phyloP scores from a whole-genome alignment of 768 basidiomycete genomes.

The Austroboletus eburneus region DNA sequence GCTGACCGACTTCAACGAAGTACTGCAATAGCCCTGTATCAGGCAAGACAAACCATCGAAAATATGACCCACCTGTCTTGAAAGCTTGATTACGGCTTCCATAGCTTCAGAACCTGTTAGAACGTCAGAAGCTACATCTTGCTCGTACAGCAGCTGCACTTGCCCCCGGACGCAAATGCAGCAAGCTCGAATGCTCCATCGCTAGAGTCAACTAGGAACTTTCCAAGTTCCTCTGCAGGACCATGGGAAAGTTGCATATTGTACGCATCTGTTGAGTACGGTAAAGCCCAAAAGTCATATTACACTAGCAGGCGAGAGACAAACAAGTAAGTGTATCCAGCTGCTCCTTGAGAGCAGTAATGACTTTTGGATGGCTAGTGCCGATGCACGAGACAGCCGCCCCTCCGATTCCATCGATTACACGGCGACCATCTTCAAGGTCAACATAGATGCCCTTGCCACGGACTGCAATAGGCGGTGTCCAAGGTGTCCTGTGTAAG shows the following conservation, averaged over 20 bases:
- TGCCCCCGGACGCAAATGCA: slow-evolving; percentile 76
- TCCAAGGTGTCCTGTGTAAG: slow-evolving; percentile 71
- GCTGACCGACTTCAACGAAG: slow-evolving; percentile 64
- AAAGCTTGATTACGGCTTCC: slow-evolving; percentile 82
- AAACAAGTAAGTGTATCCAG: slow-evolving; percentile 72
- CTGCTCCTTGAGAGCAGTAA: slow-evolving; percentile 74
- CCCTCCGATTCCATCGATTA: slow-evolving; percentile 82
- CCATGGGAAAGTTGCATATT: slow-evolving; percentile 80
- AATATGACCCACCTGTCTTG: slow-evolving; percentile 55
- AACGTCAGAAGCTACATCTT: not conserved
- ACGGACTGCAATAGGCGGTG: slow-evolving; percentile 60
- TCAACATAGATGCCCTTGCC: slow-evolving; percentile 69
- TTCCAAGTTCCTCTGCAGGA: slow-evolving; percentile 78
- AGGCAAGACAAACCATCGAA: not conserved
- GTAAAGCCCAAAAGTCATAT: not conserved
- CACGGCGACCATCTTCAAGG: slow-evolving; percentile 60
- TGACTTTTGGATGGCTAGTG: slow-evolving; percentile 65
- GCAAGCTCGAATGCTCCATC: slow-evolving; percentile 70
- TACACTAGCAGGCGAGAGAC: slow-evolving; percentile 20
- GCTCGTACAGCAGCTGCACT: slow-evolving; percentile 6
- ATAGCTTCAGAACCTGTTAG: slow-evolving; percentile 78
- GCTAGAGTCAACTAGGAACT: slow-evolving; percentile 56
- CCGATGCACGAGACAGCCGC: slow-evolving; percentile 83
- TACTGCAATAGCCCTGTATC: slow-evolving; percentile 43
- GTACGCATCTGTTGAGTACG: slow-evolving; percentile 62